Percentiles rank a stretch among this genome's conserved stretches.
Conservation (phyloP, 495 filamentous ascomycete species). For the Trichoderma asperelloides region DNA sequence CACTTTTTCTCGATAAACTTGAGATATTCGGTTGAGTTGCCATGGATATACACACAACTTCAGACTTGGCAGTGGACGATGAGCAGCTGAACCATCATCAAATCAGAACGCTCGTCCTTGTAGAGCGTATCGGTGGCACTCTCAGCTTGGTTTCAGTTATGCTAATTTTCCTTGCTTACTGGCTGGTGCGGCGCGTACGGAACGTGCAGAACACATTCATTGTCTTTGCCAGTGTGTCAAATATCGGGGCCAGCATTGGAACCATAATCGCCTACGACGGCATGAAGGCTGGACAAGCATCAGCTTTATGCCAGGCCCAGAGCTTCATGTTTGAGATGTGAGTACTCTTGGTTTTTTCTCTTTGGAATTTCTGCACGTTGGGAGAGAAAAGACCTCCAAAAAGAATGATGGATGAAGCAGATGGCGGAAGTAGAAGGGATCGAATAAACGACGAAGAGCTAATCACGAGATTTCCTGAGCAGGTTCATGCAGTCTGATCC, state of each 20-base stretch:
- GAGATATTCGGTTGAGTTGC: not conserved
- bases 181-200: slow-evolving; percentile 42
- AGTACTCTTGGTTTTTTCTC: slow-evolving; percentile 20
- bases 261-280: slow-evolving; percentile 51
- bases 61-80: not conserved
- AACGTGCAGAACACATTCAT: slow-evolving; percentile 72
- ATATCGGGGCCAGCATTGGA: slow-evolving; percentile 60
- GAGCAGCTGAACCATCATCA: slow-evolving; percentile 15
- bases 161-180: slow-evolving; percentile 60
- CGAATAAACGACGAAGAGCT: not conserved
- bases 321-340: slow-evolving; percentile 53
- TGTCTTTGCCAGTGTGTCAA: slow-evolving; percentile 69
- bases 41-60: not conserved
- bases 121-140: slow-evolving; percentile 31
- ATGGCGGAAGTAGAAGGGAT: not conserved
- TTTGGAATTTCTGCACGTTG: slow-evolving; percentile 11
- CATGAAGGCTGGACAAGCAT: slow-evolving; percentile 36
- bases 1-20: not conserved
- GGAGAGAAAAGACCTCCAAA: not conserved
- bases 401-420: not conserved
- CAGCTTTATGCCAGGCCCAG: slow-evolving; percentile 57
- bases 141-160: slow-evolving; percentile 56
- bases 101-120: slow-evolving; percentile 25
- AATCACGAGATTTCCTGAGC: not conserved
- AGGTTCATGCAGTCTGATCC: slow-evolving; percentile 42